Evolutionary conservation across 768 basidiomycete genomes (phyloP).

Genomic region (Mycena filopes): DNA sequence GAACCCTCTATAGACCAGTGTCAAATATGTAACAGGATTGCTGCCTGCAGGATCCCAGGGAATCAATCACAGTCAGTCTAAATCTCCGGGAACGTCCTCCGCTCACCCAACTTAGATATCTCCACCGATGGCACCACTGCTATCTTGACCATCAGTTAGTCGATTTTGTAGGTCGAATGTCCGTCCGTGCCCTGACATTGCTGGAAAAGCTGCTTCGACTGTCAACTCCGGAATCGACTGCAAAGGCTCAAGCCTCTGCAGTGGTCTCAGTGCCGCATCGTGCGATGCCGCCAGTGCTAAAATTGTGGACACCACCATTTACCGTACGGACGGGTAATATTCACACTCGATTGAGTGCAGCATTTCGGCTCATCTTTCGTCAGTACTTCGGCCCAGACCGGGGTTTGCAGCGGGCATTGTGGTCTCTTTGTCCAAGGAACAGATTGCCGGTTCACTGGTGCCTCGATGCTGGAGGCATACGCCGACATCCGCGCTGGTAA

Average conservation of each 20-base stretch:
- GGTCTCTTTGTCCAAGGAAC: conserved; percentile 30
- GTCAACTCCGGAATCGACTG: conserved; percentile 25
- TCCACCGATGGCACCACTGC: conserved; percentile 56
- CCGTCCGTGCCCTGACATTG: neutral
- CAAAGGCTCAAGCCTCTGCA: conserved; percentile 29
- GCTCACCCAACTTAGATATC: conserved; percentile 45
- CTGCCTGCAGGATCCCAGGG: conserved; percentile 50
- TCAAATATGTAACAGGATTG: conserved; percentile 52
- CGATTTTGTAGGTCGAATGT: neutral
- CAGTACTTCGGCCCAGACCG: conserved; percentile 16
- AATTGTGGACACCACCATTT: conserved; percentile 21
- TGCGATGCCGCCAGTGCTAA: conserved; percentile 27
- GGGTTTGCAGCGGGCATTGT: conserved; percentile 30
- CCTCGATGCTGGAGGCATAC: conserved; percentile 22
- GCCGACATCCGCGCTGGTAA: conserved; percentile 5
- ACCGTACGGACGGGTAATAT: conserved; percentile 26
- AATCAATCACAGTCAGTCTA: conserved; percentile 55
- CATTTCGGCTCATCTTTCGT: neutral
- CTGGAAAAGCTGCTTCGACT: neutral
- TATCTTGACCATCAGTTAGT: conserved; percentile 51
- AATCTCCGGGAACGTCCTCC: neutral
- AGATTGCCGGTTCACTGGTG: conserved; percentile 22
- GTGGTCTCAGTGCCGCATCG: conserved; percentile 14
- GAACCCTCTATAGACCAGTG: conserved; percentile 37
- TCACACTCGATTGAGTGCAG: neutral